Conservation (phyloP, 2,329 filamentous ascomycete species). For the Arthrobotrys iridis region DNA sequence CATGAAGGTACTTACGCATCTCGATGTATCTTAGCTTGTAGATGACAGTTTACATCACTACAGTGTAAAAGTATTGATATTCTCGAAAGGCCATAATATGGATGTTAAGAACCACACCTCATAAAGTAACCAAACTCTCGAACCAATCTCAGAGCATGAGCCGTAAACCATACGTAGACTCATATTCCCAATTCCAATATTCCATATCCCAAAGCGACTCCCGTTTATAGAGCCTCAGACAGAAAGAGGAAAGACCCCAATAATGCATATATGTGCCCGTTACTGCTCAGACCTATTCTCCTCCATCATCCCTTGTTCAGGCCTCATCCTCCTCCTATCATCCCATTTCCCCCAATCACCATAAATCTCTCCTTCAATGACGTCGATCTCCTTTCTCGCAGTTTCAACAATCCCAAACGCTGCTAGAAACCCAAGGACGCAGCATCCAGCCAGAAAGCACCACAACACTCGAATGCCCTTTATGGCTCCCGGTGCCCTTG, state of each 20-base stretch:
- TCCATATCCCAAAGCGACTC: too few relatives aligned
- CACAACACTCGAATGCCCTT: not conserved
- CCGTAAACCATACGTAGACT: too few relatives aligned
- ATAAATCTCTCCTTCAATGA: slow-evolving; percentile 51
- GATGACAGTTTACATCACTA: not conserved
- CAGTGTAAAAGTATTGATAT: not conserved
- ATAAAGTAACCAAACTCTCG: not conserved
- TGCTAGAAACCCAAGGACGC: not conserved
- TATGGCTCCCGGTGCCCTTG: too few relatives aligned
- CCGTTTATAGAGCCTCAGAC: not conserved
- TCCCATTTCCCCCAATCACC: slow-evolving; percentile 48
- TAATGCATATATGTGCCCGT: not conserved
- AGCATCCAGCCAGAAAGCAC: not conserved
- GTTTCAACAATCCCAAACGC: slow-evolving; percentile 38
- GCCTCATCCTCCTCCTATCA: slow-evolving; percentile 41
- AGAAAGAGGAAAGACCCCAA: not conserved
- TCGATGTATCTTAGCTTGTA: not conserved
- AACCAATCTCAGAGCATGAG: too few relatives aligned
- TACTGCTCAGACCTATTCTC: not conserved
- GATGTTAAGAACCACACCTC: not conserved
- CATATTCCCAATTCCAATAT: too few relatives aligned
- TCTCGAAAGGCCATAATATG: not conserved
- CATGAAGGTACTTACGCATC: not conserved
- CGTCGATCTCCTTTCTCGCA: slow-evolving; percentile 36
- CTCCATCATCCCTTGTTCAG: not conserved